Conservation (phyloP, 2,329 filamentous ascomycete genomes). For the Talaromyces sp. region DNA sequence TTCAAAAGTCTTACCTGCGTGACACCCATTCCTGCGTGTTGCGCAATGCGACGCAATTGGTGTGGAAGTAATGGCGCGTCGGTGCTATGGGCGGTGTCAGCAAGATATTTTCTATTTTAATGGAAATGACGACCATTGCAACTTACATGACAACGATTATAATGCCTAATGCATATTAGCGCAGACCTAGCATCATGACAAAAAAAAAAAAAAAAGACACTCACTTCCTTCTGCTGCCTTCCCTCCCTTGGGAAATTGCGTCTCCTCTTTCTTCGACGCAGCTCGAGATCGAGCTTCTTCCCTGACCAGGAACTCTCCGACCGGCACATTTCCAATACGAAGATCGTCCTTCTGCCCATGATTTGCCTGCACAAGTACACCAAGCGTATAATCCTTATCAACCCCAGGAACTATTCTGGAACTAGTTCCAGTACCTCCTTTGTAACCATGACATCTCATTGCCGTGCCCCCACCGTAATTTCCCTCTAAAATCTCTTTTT, state of each 20-base stretch:
- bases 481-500: conserved; percentile 3
- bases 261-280: neutral
- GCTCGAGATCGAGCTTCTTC: neutral
- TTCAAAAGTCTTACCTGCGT: neutral
- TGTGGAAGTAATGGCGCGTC: conserved; percentile 12
- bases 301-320: conserved; percentile 2
- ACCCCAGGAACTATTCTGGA: conserved; percentile 3
- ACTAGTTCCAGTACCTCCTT: conserved; percentile 11
- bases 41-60: conserved; percentile 7
- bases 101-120: neutral
- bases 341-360: neutral
- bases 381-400: conserved; percentile 3
- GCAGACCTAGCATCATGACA: no score
- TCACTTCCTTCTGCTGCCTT: conserved; percentile 7
- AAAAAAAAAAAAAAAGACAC: neutral
- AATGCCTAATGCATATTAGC: neutral
- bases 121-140: neutral
- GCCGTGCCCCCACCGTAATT: conserved; percentile 9
- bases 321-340: neutral
- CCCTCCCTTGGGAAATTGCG: neutral
- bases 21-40: conserved; percentile 2
- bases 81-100: neutral
- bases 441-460: conserved; percentile 14
- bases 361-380: neutral
- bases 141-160: conserved; percentile 8